Conservation (phyloP, 768 basidiomycete genomes). For the Russula sp. region DNA sequence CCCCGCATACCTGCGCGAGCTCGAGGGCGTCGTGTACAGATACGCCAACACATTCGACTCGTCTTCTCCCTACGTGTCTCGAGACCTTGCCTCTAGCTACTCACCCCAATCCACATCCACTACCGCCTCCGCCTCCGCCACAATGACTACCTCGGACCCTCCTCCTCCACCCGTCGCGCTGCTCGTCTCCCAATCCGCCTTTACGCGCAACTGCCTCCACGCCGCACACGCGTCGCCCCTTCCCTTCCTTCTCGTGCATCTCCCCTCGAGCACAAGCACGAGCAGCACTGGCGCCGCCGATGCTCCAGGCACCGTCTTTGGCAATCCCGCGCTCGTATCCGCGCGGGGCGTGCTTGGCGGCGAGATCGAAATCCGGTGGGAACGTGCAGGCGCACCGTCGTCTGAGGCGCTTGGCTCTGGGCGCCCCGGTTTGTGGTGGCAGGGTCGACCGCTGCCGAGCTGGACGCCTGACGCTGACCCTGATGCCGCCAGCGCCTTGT, state of each 20-base stretch:
- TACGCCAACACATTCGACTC: constrained; percentile 25
- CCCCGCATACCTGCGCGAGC: constrained; percentile 76
- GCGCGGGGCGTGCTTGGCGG: constrained; percentile 49
- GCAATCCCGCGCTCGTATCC: constrained; percentile 62
- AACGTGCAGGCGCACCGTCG: constrained; percentile 25
- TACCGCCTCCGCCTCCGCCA: constrained; percentile 11
- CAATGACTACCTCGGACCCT: not conserved
- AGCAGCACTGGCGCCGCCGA: not conserved
- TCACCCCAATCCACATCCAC: not conserved
- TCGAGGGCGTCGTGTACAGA: constrained; percentile 79
- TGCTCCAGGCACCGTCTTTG: constrained; percentile 45
- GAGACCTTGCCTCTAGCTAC: not conserved
- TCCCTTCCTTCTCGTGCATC: constrained; percentile 72
- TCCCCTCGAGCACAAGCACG: constrained; percentile 47
- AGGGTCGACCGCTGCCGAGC: constrained; percentile 30
- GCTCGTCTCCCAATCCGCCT: constrained; percentile 73
- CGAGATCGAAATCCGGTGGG: constrained; percentile 61
- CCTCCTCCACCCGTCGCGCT: constrained; percentile 66
- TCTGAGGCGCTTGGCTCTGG: constrained; percentile 15
- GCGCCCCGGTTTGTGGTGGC: constrained; percentile 40
- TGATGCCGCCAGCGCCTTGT: not conserved
- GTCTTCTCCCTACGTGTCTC: constrained; percentile 4
- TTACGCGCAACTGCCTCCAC: constrained; percentile 61
- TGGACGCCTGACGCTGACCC: constrained; percentile 29
- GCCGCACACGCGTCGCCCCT: constrained; percentile 68